Conservation (phyloP, 192 early-diverging fungal genomes). For the Backusella sp. region DNA sequence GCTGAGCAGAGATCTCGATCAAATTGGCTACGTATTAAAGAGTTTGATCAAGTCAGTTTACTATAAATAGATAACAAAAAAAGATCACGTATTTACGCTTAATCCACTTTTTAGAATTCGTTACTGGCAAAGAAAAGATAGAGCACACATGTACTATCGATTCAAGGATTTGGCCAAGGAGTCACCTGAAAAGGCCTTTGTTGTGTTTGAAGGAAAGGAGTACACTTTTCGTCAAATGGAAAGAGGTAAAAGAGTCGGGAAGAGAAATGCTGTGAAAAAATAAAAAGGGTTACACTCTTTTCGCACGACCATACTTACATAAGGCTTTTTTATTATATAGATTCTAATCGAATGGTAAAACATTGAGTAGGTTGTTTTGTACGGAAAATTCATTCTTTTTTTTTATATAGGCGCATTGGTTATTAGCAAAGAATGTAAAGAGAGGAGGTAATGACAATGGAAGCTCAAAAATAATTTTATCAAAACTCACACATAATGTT, state of each 20-base stretch:
- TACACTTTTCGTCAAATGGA: conserved; percentile 48
- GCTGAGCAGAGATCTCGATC: conserved; percentile 38
- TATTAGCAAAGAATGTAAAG: conserved; percentile 23
- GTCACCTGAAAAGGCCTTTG: conserved; percentile 35
- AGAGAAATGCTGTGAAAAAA: not conserved
- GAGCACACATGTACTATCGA: conserved; percentile 45
- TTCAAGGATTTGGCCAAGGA: conserved; percentile 43
- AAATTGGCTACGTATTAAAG: conserved; percentile 23
- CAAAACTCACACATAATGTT: conserved; percentile 26
- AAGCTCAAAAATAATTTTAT: too few relatives aligned
- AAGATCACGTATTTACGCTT: not conserved
- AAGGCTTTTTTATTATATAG: conserved; percentile 8
- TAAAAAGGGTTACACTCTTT: conserved; percentile 4
- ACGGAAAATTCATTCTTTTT: not conserved
- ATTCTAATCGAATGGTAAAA: conserved; percentile 26
- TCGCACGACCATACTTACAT: not conserved
- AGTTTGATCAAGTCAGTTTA: not conserved
- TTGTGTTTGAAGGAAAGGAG: conserved; percentile 47
- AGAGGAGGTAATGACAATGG: conserved; percentile 15
- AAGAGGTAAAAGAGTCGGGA: conserved; percentile 29
- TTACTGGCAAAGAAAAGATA: conserved; percentile 40
- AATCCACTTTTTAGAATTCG: conserved; percentile 20
- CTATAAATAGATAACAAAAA: not conserved
- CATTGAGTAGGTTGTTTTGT: not conserved
- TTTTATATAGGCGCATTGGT: conserved; percentile 26